A percentile compares a stretch with the other conserved stretches of the same genome.
phyloP scores from a whole-genome alignment of 148 eudicot genomes.

The Camellia lanceoleosa region DNA sequence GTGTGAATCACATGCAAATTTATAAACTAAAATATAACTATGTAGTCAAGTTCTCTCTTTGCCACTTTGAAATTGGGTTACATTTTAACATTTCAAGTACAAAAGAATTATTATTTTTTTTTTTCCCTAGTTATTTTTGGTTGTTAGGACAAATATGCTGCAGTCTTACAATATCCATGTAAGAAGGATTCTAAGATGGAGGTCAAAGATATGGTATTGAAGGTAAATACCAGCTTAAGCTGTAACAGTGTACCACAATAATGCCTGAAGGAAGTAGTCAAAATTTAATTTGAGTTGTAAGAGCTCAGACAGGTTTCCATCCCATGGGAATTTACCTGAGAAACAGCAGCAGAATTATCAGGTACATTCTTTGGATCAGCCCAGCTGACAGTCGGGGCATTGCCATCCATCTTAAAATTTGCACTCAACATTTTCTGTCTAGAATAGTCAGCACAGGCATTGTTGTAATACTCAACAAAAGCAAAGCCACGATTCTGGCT shows the following conservation, averaged over 20 bases:
- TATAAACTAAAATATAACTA: too few relatives aligned
- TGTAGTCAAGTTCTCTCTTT: background rate
- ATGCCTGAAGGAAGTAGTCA: background rate
- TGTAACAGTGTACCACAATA: background rate
- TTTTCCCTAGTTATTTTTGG: background rate
- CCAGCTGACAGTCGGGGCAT: constrained; percentile 92
- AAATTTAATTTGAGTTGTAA: background rate
- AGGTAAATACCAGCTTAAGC: background rate
- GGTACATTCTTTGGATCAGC: constrained; percentile 94
- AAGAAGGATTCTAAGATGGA: background rate
- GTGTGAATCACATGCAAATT: too few relatives aligned
- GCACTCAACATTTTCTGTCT: constrained; percentile 70
- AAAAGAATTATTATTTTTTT: background rate
- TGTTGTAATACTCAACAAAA: constrained; percentile 91
- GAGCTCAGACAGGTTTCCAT: background rate
- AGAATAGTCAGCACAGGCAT: constrained; percentile 96
- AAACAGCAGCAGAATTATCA: constrained; percentile 75
- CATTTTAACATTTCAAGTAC: background rate
- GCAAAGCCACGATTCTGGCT: constrained; percentile 97
- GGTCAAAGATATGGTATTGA: background rate
- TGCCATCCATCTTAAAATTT: constrained; percentile 77
- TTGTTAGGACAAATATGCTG: background rate
- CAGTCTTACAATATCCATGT: background rate
- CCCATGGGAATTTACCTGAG: constrained; percentile 62
- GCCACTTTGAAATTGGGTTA: background rate